These are phyloP conservation scores for Irpex lacteus DNA, from an alignment of 1,284 basidiomycete genomes.

Conservation along the genomic window DNA sequence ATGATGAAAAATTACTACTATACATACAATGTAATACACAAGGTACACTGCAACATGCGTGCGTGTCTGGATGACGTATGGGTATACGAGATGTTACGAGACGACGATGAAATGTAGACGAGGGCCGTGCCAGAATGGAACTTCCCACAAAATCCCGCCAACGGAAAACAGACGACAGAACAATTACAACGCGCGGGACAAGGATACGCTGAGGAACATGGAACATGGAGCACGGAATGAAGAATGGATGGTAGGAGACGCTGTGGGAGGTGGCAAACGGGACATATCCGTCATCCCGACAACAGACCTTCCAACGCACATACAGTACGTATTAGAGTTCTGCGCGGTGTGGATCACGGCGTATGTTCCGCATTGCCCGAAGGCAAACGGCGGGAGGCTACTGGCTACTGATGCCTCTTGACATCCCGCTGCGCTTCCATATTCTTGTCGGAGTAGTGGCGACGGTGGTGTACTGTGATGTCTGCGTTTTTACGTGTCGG, in stretches of 20 bases:
- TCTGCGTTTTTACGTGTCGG: neutral
- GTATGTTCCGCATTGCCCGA: neutral
- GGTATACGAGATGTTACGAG: neutral
- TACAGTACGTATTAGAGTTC: neutral
- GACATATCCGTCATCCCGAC: neutral
- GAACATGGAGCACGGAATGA: neutral
- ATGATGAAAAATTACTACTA: neutral
- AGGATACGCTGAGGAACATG: neutral
- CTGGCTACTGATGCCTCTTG: neutral
- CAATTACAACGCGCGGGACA: neutral
- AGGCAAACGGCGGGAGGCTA: neutral
- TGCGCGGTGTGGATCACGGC: neutral
- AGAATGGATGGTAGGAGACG: neutral
- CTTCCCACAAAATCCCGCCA: no score
- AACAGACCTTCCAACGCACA: neutral
- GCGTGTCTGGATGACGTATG: neutral
- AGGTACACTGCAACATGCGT: neutral
- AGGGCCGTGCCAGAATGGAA: neutral
- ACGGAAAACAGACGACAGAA: neutral
- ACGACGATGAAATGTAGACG: neutral
- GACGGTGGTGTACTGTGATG: neutral
- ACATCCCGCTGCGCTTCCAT: neutral
- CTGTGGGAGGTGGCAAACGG: neutral
- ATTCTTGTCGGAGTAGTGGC: neutral
- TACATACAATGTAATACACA: neutral